Evolutionary conservation across 768 basidiomycete species (phyloP).

Genomic region (Chiua virens): DNA sequence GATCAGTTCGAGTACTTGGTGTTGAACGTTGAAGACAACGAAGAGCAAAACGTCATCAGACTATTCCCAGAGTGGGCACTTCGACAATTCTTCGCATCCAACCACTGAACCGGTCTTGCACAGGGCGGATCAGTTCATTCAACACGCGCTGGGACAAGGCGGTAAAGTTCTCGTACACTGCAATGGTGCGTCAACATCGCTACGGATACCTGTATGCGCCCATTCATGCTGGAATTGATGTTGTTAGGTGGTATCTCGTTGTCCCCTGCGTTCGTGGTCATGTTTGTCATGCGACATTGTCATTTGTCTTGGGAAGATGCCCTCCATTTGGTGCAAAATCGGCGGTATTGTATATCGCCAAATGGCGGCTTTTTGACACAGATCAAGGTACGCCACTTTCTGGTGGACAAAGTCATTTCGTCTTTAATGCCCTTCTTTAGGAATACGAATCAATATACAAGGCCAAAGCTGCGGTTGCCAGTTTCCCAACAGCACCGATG

Average conservation of each 20-base stretch:
- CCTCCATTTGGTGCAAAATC: slow-evolving; percentile 83
- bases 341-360: slow-evolving; percentile 91
- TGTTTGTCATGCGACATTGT: slow-evolving; percentile 90
- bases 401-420: neutral
- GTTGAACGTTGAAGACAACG: slow-evolving; percentile 86
- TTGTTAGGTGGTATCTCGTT: slow-evolving; percentile 77
- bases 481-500: slow-evolving; percentile 45
- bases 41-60: slow-evolving; percentile 92
- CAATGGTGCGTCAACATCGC: slow-evolving; percentile 56
- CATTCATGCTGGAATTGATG: neutral
- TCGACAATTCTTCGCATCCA: neutral
- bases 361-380: slow-evolving; percentile 91
- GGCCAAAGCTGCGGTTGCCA: slow-evolving; percentile 67
- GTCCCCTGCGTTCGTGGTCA: slow-evolving; percentile 86
- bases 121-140: slow-evolving; percentile 79
- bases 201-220: neutral
- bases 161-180: slow-evolving; percentile 88
- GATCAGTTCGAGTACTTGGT: slow-evolving; percentile 76
- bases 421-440: slow-evolving; percentile 36
- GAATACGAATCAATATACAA: slow-evolving; percentile 94
- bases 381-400: slow-evolving; percentile 62
- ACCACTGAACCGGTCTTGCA: neutral
- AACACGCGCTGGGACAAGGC: slow-evolving; percentile 51
- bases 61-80: slow-evolving; percentile 76
- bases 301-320: slow-evolving; percentile 86